A percentile compares a stretch with the other conserved stretches of the same genome.
These are phyloP conservation scores for Alternaria ethzedia DNA, from an alignment of 2,329 filamentous ascomycete genomes.

Conservation along the genomic window DNA sequence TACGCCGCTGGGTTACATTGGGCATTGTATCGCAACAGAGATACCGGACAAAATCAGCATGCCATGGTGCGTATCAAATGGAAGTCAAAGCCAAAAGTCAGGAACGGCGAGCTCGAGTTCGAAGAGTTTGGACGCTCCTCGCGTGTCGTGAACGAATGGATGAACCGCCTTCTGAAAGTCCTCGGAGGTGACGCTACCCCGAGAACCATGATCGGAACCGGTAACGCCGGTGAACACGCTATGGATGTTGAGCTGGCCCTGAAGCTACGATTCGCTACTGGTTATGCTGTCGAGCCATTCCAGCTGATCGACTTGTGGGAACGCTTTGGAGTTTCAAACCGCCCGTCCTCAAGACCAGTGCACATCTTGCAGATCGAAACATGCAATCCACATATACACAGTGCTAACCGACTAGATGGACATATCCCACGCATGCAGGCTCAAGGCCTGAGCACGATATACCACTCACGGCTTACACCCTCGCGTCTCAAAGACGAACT, in stretches of 20 bases:
- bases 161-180: constrained; percentile 11
- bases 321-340: neutral
- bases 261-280: constrained; percentile 17
- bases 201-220: constrained; percentile 5
- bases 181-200: neutral
- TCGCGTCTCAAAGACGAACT: constrained; percentile 7
- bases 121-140: constrained; percentile 21
- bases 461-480: constrained; percentile 10
- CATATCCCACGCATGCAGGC: constrained; percentile 21
- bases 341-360: neutral
- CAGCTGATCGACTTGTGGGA: constrained; percentile 20
- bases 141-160: constrained; percentile 20
- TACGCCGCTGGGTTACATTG: constrained; percentile 21
- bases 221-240: constrained; percentile 25
- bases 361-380: constrained; percentile 22
- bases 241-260: constrained; percentile 21
- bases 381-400: constrained; percentile 21
- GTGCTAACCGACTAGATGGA: constrained; percentile 12
- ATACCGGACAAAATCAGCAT: neutral
- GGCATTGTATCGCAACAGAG: constrained; percentile 1
- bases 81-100: constrained; percentile 24
- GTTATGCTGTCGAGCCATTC: constrained; percentile 24
- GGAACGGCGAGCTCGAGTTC: constrained; percentile 10
- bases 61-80: constrained; percentile 27
- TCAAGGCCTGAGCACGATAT: constrained; percentile 22